Percentiles rank a stretch among this genome's conserved stretches.
Evolutionary conservation across 2,329 filamentous ascomycete genomes (phyloP).

Genomic region (Dactylonectria macrodidyma): DNA sequence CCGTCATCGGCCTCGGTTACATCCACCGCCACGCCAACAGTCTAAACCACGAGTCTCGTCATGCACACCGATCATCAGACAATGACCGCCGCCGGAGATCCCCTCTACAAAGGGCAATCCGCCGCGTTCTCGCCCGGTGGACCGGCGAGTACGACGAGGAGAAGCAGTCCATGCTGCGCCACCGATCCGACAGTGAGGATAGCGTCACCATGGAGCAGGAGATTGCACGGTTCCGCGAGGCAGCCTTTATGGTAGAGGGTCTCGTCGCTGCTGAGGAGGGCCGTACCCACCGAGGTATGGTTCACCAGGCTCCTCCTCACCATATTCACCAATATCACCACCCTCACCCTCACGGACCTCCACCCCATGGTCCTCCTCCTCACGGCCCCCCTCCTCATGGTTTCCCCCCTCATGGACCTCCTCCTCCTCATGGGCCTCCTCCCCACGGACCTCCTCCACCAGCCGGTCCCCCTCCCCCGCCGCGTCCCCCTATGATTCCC

Average conservation of each 20-base stretch:
- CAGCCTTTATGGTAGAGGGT: conserved; percentile 61
- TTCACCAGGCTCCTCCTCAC: conserved; percentile 17
- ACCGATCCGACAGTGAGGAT: conserved; percentile 32
- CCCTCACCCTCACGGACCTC: conserved; percentile 25
- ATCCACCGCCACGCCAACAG: conserved; percentile 41
- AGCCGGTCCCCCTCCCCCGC: conserved; percentile 41
- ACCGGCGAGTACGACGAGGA: conserved; percentile 41
- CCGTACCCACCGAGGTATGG: conserved; percentile 22
- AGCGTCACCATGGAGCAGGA: conserved; percentile 63
- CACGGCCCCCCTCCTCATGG: conserved; percentile 18
- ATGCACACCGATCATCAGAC: conserved; percentile 39
- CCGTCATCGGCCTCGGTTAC: conserved; percentile 43
- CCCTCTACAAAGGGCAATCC: conserved; percentile 47
- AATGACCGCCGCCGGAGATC: conserved; percentile 46
- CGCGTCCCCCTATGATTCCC: conserved; percentile 42
- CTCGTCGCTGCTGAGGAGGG: conserved; percentile 63
- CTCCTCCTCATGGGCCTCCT: conserved; percentile 25
- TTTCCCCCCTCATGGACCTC: conserved; percentile 24
- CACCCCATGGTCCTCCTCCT: conserved; percentile 25
- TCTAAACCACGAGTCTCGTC: conserved; percentile 40
- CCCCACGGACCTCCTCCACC: conserved; percentile 6
- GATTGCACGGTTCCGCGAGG: conserved; percentile 63
- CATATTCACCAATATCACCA: conserved; percentile 28
- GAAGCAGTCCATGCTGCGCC: conserved; percentile 41
- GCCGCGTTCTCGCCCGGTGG: conserved; percentile 51